A percentile compares a stretch with the other conserved stretches of the same genome.
Conservation (phyloP, 73 alveolate genomes). For the Halteria grandinella region DNA sequence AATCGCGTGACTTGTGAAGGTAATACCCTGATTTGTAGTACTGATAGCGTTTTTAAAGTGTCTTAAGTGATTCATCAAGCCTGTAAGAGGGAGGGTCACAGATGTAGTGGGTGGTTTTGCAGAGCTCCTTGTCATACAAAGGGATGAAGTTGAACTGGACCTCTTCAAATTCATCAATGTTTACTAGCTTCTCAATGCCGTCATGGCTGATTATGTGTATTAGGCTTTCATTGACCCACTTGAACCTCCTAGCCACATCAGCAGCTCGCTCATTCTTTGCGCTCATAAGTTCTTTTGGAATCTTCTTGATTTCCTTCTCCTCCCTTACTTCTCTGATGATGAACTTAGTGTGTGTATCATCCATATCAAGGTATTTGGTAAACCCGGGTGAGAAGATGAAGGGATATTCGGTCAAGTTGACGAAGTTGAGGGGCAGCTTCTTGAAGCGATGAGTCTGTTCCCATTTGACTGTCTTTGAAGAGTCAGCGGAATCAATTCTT, state of each 20-base stretch:
- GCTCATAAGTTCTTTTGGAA: conserved; percentile 28
- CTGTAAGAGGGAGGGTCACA: too few relatives aligned
- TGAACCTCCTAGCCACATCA: conserved; percentile 32
- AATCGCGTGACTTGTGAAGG: too few relatives aligned
- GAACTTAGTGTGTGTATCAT: conserved; percentile 18
- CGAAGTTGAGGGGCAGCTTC: conserved; percentile 20
- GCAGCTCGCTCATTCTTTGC: too few relatives aligned
- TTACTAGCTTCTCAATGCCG: conserved; percentile 39
- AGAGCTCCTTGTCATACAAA: too few relatives aligned
- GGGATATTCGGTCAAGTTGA: conserved; percentile 18
- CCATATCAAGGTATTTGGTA: conserved; percentile 34
- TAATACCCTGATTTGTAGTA: too few relatives aligned
- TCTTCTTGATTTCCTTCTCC: neutral
- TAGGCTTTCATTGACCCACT: conserved; percentile 35
- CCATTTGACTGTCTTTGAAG: conserved; percentile 20
- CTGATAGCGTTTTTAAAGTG: too few relatives aligned
- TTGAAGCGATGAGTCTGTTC: conserved; percentile 12
- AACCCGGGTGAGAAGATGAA: conserved; percentile 23
- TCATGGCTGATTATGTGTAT: conserved; percentile 20
- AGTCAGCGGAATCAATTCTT: conserved; percentile 7
- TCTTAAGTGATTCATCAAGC: too few relatives aligned
- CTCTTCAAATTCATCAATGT: neutral
- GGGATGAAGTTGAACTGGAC: conserved; percentile 39
- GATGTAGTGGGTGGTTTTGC: too few relatives aligned
- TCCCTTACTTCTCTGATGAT: conserved; percentile 21